Evolutionary conservation across 495 filamentous ascomycete genomes (phyloP).

Genomic region (Xylaria castorea): DNA sequence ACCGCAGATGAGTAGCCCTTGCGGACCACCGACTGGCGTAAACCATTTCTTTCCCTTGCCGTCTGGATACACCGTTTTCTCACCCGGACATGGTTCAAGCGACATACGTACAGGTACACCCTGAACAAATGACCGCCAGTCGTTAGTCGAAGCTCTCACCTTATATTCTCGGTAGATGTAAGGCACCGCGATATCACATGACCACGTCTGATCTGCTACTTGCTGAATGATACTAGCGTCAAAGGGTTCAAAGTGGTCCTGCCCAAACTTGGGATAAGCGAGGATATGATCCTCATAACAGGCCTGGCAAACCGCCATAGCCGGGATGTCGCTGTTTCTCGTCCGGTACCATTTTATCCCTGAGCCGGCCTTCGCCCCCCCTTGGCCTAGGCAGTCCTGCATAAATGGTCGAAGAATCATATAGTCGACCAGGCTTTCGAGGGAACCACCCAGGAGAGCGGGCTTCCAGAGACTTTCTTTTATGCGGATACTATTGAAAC

Average conservation of each 20-base stretch:
- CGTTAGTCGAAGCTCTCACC: background rate
- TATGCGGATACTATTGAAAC: background rate
- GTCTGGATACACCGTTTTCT: conserved; percentile 2
- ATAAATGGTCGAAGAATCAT: conserved; percentile 10
- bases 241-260: conserved; percentile 9
- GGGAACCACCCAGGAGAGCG: conserved; percentile 11
- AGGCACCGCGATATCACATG: conserved; percentile 10
- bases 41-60: conserved; percentile 1
- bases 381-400: conserved; percentile 3
- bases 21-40: conserved; percentile 2
- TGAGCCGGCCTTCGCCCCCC: conserved; percentile 1
- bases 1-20: conserved; percentile 13
- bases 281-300: conserved; percentile 22
- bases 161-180: conserved; percentile 16
- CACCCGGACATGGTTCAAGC: conserved; percentile 14
- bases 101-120: conserved; percentile 1
- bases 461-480: conserved; percentile 2
- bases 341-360: conserved; percentile 22
- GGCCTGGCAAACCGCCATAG: conserved; percentile 23
- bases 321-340: conserved; percentile 13
- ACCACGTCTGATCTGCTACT: conserved; percentile 2
- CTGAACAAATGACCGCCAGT: conserved; percentile 8
- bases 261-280: background rate
- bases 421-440: conserved; percentile 9
- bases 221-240: background rate